A percentile compares a stretch with the other conserved stretches of the same genome.
Conservation (phyloP, 2,329 filamentous ascomycete species). For the Metarhizium album region DNA sequence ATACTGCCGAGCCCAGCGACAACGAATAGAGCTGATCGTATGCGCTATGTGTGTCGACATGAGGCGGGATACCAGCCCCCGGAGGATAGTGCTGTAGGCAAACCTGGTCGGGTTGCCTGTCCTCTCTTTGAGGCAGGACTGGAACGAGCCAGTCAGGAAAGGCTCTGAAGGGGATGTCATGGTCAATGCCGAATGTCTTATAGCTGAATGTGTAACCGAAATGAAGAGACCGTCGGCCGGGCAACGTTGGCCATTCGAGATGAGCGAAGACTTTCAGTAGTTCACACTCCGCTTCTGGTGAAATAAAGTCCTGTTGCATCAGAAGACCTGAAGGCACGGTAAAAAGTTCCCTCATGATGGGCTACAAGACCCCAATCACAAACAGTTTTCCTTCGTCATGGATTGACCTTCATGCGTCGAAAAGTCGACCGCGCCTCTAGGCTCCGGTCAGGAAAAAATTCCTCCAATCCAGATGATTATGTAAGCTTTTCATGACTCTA, state of each 20-base stretch:
- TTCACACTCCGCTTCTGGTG: slow-evolving; percentile 29
- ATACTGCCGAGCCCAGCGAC: slow-evolving; percentile 29
- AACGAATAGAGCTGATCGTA: slow-evolving; percentile 35
- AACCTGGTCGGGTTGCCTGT: slow-evolving; percentile 42
- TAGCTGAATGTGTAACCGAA: slow-evolving; percentile 49
- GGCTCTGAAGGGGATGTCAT: slow-evolving; percentile 30
- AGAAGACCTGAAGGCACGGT: slow-evolving; percentile 26
- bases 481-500: too few relatives aligned
- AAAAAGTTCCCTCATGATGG: slow-evolving; percentile 5
- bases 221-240: slow-evolving; percentile 20
- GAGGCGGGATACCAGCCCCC: slow-evolving; percentile 48
- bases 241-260: slow-evolving; percentile 5
- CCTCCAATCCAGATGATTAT: too few relatives aligned
- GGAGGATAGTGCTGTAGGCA: slow-evolving; percentile 51
- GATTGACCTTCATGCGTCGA: too few relatives aligned
- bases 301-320: slow-evolving; percentile 37
- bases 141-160: slow-evolving; percentile 42
- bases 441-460: too few relatives aligned
- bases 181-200: slow-evolving; percentile 44
- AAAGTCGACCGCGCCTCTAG: too few relatives aligned
- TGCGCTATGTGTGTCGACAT: slow-evolving; percentile 44
- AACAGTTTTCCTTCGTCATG: too few relatives aligned
- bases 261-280: slow-evolving; percentile 23
- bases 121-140: slow-evolving; percentile 33
- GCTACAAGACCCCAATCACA: too few relatives aligned